phyloP scores from a whole-genome alignment of 805 yeast genomes.

The Pichia sporocuriosa region DNA sequence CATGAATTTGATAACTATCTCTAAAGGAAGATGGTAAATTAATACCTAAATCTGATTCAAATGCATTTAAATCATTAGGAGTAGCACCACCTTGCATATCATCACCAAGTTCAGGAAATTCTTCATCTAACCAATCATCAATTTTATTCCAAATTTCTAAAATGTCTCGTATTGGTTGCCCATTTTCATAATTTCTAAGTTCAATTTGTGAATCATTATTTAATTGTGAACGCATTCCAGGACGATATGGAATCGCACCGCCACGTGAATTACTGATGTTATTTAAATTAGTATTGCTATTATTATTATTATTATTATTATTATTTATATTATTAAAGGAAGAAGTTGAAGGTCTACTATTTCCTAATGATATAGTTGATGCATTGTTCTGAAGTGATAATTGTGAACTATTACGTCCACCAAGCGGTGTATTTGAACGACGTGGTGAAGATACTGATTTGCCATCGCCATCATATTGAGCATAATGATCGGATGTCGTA shows the following conservation, averaged over 20 bases:
- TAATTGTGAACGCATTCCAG: slow-evolving; percentile 34
- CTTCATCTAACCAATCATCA: slow-evolving; percentile 70
- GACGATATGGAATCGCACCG: slow-evolving; percentile 31
- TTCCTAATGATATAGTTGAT: slow-evolving; percentile 22
- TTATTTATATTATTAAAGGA: slow-evolving; percentile 11
- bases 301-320: slow-evolving; percentile 8
- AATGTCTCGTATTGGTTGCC: slow-evolving; percentile 58
- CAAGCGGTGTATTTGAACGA: slow-evolving; percentile 20
- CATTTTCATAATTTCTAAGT: slow-evolving; percentile 34
- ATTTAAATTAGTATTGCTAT: slow-evolving; percentile 11
- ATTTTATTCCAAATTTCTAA: slow-evolving; percentile 83
- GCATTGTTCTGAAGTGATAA: slow-evolving; percentile 25
- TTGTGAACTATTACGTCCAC: slow-evolving; percentile 19
- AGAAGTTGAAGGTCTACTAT: slow-evolving; percentile 37
- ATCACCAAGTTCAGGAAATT: slow-evolving; percentile 76
- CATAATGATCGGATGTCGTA: slow-evolving; percentile 55
- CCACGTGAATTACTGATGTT: slow-evolving; percentile 16
- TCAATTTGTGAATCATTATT: slow-evolving; percentile 51
- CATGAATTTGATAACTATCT: slow-evolving; percentile 75
- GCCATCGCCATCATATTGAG: slow-evolving; percentile 39
- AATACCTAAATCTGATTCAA: slow-evolving; percentile 75
- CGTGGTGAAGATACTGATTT: slow-evolving; percentile 24
- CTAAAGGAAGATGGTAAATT: slow-evolving; percentile 74
- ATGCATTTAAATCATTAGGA: slow-evolving; percentile 66
- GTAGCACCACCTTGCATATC: slow-evolving; percentile 78